phyloP scores from a whole-genome alignment of 2,329 filamentous ascomycete genomes.

The Xylaria arbuscula region DNA sequence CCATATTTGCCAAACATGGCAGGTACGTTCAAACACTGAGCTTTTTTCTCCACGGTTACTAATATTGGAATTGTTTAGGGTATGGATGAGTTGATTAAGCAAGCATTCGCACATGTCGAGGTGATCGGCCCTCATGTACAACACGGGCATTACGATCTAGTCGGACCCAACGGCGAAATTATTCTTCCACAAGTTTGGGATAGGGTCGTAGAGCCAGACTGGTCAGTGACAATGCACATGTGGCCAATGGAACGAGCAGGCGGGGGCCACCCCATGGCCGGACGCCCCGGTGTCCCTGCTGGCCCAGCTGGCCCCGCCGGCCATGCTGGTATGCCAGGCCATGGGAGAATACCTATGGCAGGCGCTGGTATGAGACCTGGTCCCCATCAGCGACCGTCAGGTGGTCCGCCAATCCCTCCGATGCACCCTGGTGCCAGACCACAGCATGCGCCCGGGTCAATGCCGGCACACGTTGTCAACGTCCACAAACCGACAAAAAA shows the following conservation, averaged over 20 bases:
- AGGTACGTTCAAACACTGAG: slow-evolving; percentile 64
- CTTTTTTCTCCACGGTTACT: slow-evolving; percentile 4
- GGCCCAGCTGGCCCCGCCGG: slow-evolving; percentile 11
- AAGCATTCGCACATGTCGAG: slow-evolving; percentile 84
- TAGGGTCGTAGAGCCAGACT: slow-evolving; percentile 81
- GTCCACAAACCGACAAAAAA: slow-evolving; percentile 47
- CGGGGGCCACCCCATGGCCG: slow-evolving; percentile 32
- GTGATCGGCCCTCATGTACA: slow-evolving; percentile 80
- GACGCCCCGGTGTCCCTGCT: slow-evolving; percentile 31
- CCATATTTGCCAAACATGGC: slow-evolving; percentile 85
- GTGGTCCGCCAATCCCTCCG: slow-evolving; percentile 25
- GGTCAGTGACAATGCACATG: slow-evolving; percentile 75
- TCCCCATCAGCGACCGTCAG: slow-evolving; percentile 16
- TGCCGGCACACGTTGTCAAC: slow-evolving; percentile 42
- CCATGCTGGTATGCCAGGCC: slow-evolving; percentile 14
- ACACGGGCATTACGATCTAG: slow-evolving; percentile 82
- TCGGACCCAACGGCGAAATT: slow-evolving; percentile 83
- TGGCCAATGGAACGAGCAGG: slow-evolving; percentile 62
- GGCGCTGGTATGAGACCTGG: slow-evolving; percentile 14
- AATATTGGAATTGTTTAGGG: slow-evolving; percentile 62
- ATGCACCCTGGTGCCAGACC: slow-evolving; percentile 6
- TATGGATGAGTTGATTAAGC: slow-evolving; percentile 87
- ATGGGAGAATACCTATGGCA: slow-evolving; percentile 15
- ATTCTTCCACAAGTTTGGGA: slow-evolving; percentile 87
- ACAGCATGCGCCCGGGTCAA: slow-evolving; percentile 4